Percentiles rank a stretch among this genome's conserved stretches.
phyloP scores from a whole-genome alignment of 345 rosid genomes.

The Bretschneidera sinensis region DNA sequence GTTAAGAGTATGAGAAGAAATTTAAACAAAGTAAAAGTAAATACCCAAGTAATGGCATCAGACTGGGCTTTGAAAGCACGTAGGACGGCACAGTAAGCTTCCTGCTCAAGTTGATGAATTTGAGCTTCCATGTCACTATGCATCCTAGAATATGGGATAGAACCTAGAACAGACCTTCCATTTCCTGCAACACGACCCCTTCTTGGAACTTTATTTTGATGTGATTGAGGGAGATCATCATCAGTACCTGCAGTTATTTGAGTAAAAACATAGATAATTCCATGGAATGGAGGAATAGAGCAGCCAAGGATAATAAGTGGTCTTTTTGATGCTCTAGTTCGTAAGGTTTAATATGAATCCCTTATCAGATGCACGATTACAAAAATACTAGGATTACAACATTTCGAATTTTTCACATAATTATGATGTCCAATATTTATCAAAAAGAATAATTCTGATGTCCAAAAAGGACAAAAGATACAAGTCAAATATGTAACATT shows the following conservation, averaged over 20 bases:
- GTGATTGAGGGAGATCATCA: conserved; percentile 41
- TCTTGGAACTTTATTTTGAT: conserved; percentile 31
- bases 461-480: too few relatives aligned
- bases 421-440: not conserved
- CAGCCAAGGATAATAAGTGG: conserved; percentile 5
- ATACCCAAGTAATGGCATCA: conserved; percentile 98
- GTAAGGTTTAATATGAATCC: not conserved
- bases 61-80: conserved; percentile 98
- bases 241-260: conserved; percentile 37
- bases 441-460: too few relatives aligned
- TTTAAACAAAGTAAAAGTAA: conserved; percentile 12
- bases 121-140: conserved; percentile 72
- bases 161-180: conserved; percentile 38
- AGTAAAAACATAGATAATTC: conserved; percentile 1
- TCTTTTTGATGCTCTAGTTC: conserved; percentile 3
- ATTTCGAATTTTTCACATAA: not conserved
- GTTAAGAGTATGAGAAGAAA: not conserved
- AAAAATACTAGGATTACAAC: not conserved
- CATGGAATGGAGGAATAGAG: not conserved
- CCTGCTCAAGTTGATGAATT: conserved; percentile 92
- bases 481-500: too few relatives aligned
- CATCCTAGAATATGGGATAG: conserved; percentile 32
- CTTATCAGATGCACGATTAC: not conserved
- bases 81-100: conserved; percentile 87
- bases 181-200: conserved; percentile 28